phyloP scores from a whole-genome alignment of 768 basidiomycete species.

The Phlegmacium glaucopus region DNA sequence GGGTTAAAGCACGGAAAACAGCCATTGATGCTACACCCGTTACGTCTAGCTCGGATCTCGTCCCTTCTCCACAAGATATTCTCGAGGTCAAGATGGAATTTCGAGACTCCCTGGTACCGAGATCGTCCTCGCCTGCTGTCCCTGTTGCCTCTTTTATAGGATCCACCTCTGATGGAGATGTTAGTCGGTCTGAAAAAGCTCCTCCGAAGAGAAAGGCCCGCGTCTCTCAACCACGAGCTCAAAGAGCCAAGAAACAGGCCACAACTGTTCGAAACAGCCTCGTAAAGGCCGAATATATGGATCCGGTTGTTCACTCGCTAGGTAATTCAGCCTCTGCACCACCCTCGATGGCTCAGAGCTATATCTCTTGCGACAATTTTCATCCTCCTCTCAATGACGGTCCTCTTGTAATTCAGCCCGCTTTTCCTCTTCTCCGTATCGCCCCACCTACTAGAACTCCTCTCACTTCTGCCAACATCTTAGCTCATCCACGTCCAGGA shows the following conservation, averaged over 20 bases:
- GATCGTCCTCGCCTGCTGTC: conserved; percentile 3
- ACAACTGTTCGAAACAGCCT: background rate
- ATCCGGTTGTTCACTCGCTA: background rate
- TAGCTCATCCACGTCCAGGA: background rate
- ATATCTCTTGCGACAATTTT: background rate
- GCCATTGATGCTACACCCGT: conserved; percentile 8
- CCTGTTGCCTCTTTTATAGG: background rate
- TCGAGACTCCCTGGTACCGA: conserved; percentile 4
- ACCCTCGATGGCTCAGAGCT: background rate
- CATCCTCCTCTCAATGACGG: background rate
- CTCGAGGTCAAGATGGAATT: conserved; percentile 14
- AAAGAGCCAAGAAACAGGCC: background rate
- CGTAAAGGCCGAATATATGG: background rate
- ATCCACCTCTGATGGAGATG: background rate
- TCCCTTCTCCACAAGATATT: conserved; percentile 13
- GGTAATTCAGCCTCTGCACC: background rate
- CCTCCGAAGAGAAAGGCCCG: background rate
- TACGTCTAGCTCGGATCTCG: conserved; percentile 6
- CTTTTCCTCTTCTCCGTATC: conserved; percentile 4
- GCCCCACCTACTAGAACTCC: conserved; percentile 11
- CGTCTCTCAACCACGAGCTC: background rate
- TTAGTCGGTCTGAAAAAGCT: background rate
- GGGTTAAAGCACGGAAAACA: conserved; percentile 21
- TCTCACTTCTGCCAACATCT: background rate
- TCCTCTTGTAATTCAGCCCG: background rate